Evolutionary conservation across 257 asterid genomes (phyloP).

Genomic region (Cordia subcordata): DNA sequence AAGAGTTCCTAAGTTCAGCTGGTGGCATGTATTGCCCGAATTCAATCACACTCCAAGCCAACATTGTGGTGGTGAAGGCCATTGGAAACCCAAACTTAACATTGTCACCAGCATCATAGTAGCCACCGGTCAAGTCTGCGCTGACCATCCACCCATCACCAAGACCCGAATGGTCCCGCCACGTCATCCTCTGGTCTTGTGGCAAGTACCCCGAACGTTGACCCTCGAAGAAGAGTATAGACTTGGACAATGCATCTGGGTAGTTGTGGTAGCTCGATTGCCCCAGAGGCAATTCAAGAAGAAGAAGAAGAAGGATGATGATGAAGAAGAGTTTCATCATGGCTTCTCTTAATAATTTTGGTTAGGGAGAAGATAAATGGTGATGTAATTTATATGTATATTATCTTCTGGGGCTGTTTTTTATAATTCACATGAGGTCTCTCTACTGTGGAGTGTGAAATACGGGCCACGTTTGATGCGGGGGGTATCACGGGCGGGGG

Average conservation of each 20-base stretch:
- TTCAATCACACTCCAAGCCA: constrained; percentile 24
- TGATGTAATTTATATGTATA: not conserved
- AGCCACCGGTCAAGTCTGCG: constrained; percentile 20
- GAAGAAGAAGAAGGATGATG: not conserved
- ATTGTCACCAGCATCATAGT: constrained; percentile 27
- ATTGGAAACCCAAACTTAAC: constrained; percentile 21
- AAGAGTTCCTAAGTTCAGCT: constrained; percentile 11
- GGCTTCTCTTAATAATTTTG: not conserved
- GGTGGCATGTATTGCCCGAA: constrained; percentile 4
- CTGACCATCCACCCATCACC: not conserved
- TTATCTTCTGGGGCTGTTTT: not conserved
- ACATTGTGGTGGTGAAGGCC: constrained; percentile 23
- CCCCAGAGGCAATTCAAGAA: not conserved
- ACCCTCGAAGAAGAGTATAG: not conserved
- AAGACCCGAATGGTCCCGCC: constrained; percentile 7
- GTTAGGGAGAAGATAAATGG: not conserved
- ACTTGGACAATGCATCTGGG: constrained; percentile 14
- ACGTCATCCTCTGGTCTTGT: not conserved
- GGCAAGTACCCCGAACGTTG: not conserved
- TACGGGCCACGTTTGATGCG: too few species aligned
- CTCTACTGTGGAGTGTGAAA: not conserved
- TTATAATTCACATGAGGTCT: not conserved
- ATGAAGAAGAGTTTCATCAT: not conserved
- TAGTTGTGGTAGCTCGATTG: constrained; percentile 4
- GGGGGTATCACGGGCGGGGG: too few species aligned